Base-by-base conservation (phyloP, 2,329 filamentous ascomycete species). In the Fonsecaea nubica region DNA sequence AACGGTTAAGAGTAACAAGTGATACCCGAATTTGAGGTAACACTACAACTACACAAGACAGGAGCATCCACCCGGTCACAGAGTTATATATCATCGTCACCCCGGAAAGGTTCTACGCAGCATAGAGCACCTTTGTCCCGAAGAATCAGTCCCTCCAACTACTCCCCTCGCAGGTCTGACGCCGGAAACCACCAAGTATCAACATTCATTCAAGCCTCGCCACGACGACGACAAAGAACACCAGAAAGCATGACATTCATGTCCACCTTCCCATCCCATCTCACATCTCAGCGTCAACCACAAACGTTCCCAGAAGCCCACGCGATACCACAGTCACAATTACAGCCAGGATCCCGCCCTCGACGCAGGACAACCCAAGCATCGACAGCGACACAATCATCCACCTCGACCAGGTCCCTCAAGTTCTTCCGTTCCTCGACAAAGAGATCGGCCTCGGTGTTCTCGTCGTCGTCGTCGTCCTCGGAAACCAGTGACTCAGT, bases 191-290 rank as follows among this genome's bases (percentile, higher is more conserved):
- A 53, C 45, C 32, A 10, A 50, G 36, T 48, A 30, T 40, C 45
- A 15, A 40, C 30, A 10, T 61, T 45, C 6, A 15, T 25, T 25
- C 1, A 2, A 52, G 57, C 38, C 32, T 30, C 38, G 45, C 45
- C n/a, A 33, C 18, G 58, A 15, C 32, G 30, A 33, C n/a, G 3
- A 18, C 58, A 40, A 53, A 25, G 33, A 52, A n/a, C 58, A 40
- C 13, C 25, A 35, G 38, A n/a, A 32, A 61, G 58, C 30, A 61
- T 61, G 58, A 61, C 58, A 61, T 61, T 53, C 36, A 54, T 61
- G 58, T 54, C 58, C 58, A 52, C 58, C 10, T 61, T 61, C 32
- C 58, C 58, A 61, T 61, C 45, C 18, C 58, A 61, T 25, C 48
- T 61, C 45, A 45, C 58, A 40, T 32, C 58, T 18, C 58, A 61